These are phyloP conservation scores for Alternaria infectoria DNA, from an alignment of 2,329 filamentous ascomycete genomes.

Conservation along the genomic window DNA sequence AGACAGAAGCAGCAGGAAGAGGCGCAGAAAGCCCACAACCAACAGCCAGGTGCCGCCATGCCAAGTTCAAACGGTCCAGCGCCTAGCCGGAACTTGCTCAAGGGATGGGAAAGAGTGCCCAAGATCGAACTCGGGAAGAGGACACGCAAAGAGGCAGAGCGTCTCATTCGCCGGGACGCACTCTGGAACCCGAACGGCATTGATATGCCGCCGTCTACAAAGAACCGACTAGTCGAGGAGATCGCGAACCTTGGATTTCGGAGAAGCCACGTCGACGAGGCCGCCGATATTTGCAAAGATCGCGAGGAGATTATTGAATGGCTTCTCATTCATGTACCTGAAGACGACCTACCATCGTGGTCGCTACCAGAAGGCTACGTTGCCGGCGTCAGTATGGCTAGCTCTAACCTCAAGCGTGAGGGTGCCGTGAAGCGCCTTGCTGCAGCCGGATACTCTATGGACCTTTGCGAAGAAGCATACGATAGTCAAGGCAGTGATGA, in stretches of 20 bases:
- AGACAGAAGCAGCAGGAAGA: slow-evolving; percentile 60
- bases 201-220: slow-evolving; percentile 65
- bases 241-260: slow-evolving; percentile 83
- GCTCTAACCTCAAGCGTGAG: slow-evolving; percentile 80
- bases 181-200: slow-evolving; percentile 87
- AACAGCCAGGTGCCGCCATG: slow-evolving; percentile 41
- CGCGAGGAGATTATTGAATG: slow-evolving; percentile 92
- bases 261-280: slow-evolving; percentile 87
- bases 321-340: slow-evolving; percentile 94
- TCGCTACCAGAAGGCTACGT: slow-evolving; percentile 90
- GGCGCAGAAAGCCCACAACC: slow-evolving; percentile 68
- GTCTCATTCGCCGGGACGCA: slow-evolving; percentile 75
- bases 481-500: slow-evolving; percentile 76
- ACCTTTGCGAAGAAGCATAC: slow-evolving; percentile 80
- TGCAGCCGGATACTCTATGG: slow-evolving; percentile 81
- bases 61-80: slow-evolving; percentile 35
- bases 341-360: slow-evolving; percentile 94
- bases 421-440: slow-evolving; percentile 81
- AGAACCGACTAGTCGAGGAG: slow-evolving; percentile 70
- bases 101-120: slow-evolving; percentile 82
- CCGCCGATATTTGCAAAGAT: slow-evolving; percentile 85
- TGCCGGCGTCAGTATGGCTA: slow-evolving; percentile 85
- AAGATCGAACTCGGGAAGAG: slow-evolving; percentile 92
- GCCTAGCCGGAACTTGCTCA: slow-evolving; percentile 58
- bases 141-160: slow-evolving; percentile 79